Base-by-base conservation (phyloP, 179 eudicot species). In the Nepenthes alata region DNA sequence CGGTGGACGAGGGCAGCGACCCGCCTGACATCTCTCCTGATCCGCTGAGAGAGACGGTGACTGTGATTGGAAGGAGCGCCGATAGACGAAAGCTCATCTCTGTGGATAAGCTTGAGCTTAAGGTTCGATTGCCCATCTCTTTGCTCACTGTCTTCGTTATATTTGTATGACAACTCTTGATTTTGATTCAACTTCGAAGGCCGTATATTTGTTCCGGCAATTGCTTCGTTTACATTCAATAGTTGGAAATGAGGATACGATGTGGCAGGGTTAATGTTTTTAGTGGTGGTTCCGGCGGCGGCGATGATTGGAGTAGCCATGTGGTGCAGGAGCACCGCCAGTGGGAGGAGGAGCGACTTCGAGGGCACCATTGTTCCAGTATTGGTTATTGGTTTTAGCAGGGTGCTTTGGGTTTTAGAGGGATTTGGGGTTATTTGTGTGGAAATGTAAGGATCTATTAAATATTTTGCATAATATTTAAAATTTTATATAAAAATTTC, bases 11-110 rank as follows among this genome's bases (percentile, higher is more conserved):
- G 52, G 63, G 25, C 69, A 12, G 73, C 65, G 2, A 80, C 97
- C 36, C 93, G 80, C 38, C 7, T 75, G 0, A 41, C 50, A 45
- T 90, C 97, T 25, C 95, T 73, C 8, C 73, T 67, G 12, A 87
- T 65, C 10, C 85, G 82, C 39, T 61, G 61, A 8, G 67, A 57
- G 69, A 90, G 78, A 2, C 90, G 85, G 67, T 59, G 72, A 11
- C 57, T 66, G 57, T 77, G 86, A 41, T 41, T 7, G 8, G 45
- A 7, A 41, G 45, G 8, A 49, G 67, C 54, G 6, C 10, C 35
- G 0, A 14, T 50, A 10, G 47, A 47, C 53, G 63, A 9, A 11
- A 59, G 15, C 1, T 35, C 14, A 59, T 87, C 95, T 48, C 97
- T 74, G 63, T 90, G 97, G 38, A 83, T 55, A 38, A 90, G 77